Conservation (phyloP, 1,284 basidiomycete genomes). For the Heterobasidion annosum region DNA sequence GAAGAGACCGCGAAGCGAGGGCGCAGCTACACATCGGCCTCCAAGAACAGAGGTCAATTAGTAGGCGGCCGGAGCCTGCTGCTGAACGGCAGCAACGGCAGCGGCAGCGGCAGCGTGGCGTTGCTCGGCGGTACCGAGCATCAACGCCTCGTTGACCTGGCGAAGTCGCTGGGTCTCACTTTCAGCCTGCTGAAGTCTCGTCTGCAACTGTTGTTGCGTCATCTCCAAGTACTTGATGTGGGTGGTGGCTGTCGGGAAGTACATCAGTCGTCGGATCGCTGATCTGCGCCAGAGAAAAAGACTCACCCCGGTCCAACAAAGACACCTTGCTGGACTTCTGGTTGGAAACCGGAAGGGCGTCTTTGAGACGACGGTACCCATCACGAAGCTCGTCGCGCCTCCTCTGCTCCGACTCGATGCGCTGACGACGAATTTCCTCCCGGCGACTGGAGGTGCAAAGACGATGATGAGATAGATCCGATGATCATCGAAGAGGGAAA, state of each 20-base stretch:
- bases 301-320: slow-evolving; percentile 63
- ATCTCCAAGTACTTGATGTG: slow-evolving; percentile 77
- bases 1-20: slow-evolving; percentile 21
- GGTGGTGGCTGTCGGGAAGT: slow-evolving; percentile 34
- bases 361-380: slow-evolving; percentile 80
- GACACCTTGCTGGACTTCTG: slow-evolving; percentile 86
- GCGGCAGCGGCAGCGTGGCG: slow-evolving; percentile 53
- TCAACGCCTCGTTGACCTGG: slow-evolving; percentile 76
- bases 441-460: slow-evolving; percentile 40
- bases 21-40: slow-evolving; percentile 3
- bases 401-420: slow-evolving; percentile 82
- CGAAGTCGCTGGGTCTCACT: slow-evolving; percentile 68
- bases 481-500: not conserved
- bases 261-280: not conserved
- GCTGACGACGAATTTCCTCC: slow-evolving; percentile 78
- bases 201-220: slow-evolving; percentile 63
- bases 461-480: not conserved
- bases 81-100: slow-evolving; percentile 41
- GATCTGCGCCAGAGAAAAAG: not conserved
- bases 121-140: slow-evolving; percentile 72
- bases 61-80: slow-evolving; percentile 27
- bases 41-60: slow-evolving; percentile 27
- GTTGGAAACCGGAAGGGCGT: slow-evolving; percentile 74
- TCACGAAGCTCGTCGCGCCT: slow-evolving; percentile 81
- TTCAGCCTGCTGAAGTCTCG: slow-evolving; percentile 65